Evolutionary conservation across 2,329 filamentous ascomycete species (phyloP).

Genomic region (Metarhizium humberi): DNA sequence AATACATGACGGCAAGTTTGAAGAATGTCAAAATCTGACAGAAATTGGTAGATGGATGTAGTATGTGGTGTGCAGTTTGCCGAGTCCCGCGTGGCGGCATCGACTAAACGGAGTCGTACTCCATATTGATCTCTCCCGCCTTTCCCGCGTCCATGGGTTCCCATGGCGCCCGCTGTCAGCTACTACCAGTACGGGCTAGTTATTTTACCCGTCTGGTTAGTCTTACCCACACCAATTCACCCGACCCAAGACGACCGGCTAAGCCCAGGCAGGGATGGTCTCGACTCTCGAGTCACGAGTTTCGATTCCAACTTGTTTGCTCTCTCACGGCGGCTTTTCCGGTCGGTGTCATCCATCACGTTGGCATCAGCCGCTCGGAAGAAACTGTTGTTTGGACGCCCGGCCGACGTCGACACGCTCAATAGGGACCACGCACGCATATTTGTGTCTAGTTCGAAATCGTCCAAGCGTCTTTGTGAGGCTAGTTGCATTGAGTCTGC

Average conservation of each 20-base stretch:
- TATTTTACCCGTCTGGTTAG: neutral
- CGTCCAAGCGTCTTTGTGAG: neutral
- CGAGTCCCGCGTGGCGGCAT: neutral
- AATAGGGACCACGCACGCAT: neutral
- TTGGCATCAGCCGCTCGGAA: neutral
- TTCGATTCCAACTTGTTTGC: too few species aligned
- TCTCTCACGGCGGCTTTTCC: too few species aligned
- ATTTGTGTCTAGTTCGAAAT: neutral
- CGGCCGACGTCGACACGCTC: neutral
- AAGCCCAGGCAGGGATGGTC: too few species aligned
- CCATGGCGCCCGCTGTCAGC: neutral
- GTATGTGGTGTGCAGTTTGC: constrained; percentile 1
- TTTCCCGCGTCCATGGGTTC: too few species aligned
- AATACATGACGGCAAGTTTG: neutral
- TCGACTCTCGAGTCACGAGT: too few species aligned
- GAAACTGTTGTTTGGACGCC: neutral
- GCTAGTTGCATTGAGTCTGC: neutral
- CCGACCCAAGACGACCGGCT: too few species aligned
- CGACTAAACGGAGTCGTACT: neutral
- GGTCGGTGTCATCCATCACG: too few species aligned
- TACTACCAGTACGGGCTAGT: neutral
- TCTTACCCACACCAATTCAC: neutral
- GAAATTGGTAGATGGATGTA: neutral
- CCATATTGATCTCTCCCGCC: too few species aligned
- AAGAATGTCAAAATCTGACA: neutral